Evolutionary conservation across 345 rosid species (phyloP).

Genomic region (Gossypium sturtianum): DNA sequence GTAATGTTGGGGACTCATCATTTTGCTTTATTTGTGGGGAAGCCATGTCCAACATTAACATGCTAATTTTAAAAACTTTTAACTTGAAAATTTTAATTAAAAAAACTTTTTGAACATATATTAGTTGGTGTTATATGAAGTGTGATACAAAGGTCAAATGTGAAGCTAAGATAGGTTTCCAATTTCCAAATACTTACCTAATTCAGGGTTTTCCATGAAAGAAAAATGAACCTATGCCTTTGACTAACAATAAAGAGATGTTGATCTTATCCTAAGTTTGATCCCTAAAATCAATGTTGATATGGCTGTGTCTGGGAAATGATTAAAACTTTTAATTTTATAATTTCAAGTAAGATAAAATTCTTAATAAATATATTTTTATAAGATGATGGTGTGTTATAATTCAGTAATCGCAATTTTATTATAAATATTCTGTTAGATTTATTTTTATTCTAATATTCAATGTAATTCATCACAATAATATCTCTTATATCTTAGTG

Average conservation of each 20-base stretch:
- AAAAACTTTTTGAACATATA: too few relatives aligned
- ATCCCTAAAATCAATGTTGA: background rate
- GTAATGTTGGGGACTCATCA: constrained; percentile 15
- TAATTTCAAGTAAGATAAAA: too few relatives aligned
- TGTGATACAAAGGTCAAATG: background rate
- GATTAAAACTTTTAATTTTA: too few relatives aligned
- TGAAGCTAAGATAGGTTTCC: background rate
- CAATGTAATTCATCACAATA: too few relatives aligned
- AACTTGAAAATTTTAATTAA: background rate
- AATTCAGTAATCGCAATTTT: too few relatives aligned
- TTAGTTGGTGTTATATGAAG: too few relatives aligned
- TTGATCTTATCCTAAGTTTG: background rate
- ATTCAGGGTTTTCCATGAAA: background rate
- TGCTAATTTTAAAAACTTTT: background rate
- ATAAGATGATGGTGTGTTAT: too few relatives aligned
- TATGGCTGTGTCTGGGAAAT: too few relatives aligned
- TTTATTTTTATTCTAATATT: too few relatives aligned
- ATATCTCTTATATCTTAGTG: too few relatives aligned
- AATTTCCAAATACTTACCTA: background rate
- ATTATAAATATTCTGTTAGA: too few relatives aligned
- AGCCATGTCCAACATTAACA: background rate
- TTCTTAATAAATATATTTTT: too few relatives aligned
- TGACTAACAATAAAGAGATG: background rate
- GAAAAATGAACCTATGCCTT: background rate
- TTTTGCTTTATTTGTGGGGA: constrained; percentile 26